Evolutionary conservation across 2,329 filamentous ascomycete species (phyloP).

Genomic region (Chrysosporium keratinophilum): DNA sequence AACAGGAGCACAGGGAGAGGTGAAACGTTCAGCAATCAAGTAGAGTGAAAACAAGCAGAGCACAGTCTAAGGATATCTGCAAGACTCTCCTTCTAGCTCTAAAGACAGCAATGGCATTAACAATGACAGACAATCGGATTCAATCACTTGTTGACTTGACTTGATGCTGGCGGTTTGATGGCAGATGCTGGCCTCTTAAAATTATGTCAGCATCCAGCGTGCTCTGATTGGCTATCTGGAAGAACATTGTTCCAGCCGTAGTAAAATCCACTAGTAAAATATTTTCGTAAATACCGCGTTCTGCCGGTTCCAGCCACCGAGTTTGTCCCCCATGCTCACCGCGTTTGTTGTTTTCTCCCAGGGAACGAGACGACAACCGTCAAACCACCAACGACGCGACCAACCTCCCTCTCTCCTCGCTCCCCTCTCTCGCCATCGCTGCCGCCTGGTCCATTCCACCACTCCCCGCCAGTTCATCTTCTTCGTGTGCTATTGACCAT

Average conservation of each 20-base stretch:
- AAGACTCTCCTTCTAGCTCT: background rate
- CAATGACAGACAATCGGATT: too few species aligned
- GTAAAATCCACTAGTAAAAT: slow-evolving; percentile 9
- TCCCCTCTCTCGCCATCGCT: background rate
- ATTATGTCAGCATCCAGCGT: background rate
- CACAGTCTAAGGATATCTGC: background rate
- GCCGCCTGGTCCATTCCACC: background rate
- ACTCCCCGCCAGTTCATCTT: background rate
- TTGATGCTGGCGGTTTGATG: background rate
- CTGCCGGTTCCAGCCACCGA: slow-evolving; percentile 13
- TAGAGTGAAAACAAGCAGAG: background rate
- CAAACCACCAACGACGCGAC: slow-evolving; percentile 11
- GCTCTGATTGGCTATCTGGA: background rate
- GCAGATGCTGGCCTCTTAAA: background rate
- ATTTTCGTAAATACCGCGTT: slow-evolving; percentile 4
- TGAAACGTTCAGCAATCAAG: background rate
- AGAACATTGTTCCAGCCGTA: background rate
- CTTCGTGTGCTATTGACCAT: background rate
- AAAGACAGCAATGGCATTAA: too few species aligned
- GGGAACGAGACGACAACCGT: slow-evolving; percentile 5
- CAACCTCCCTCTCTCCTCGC: background rate
- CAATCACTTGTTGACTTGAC: background rate
- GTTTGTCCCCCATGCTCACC: slow-evolving; percentile 5
- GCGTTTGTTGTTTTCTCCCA: slow-evolving; percentile 1
- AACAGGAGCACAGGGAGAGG: background rate